Base-by-base conservation (phyloP, 371 early-diverging fungal genomes). In the Mortierella sp. region DNA sequence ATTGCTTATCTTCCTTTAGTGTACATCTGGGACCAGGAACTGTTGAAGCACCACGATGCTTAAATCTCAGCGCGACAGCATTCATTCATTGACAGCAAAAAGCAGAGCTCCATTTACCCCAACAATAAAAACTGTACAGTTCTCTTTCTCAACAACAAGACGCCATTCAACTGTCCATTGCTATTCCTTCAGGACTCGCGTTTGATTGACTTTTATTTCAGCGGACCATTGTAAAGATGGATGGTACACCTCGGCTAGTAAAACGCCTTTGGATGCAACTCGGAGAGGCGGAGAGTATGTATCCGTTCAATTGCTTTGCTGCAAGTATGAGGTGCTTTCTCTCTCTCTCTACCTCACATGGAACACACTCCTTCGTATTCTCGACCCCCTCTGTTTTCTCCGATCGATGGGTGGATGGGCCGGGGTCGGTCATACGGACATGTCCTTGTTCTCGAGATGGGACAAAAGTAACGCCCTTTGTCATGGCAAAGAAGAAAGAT, bases 1-100 rank as follows among this genome's bases (percentile, higher is more conserved):
- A 44, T 57, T 37, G 55, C 48, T 73, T 77, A 55, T 71, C n/a
- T 55, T 61, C 57, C 61, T 73, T 86, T 90, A 81, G 91, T 92
- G 44, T 92, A 93, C 76, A 84, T 93, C 75, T 93, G 92, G 92
- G 93, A 93, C 73, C 91, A 92, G 73, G 89, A 92, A 21, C 78
- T 93, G 70, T 89, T 88, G 80, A 87, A 82, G 55, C 88, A 87
- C 61, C n/a, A 73, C 24, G 28, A 57, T 34, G 34, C 37, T 44
- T 37, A 67, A 50, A 46, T 11, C 43, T 19, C 72, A 8, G 31
- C 10, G 34, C 61, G 5, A n/a, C 16, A 28, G 19, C 55, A 61
- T 24, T 54, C 73, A 43, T 31, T 57, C 61, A 57, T 48, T 28
- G 28, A 28, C 21, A 74, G 26, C 54, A 51, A 61, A 48, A 31